phyloP scores from a whole-genome alignment of 75 land plant genomes.

The Picea glauca region DNA sequence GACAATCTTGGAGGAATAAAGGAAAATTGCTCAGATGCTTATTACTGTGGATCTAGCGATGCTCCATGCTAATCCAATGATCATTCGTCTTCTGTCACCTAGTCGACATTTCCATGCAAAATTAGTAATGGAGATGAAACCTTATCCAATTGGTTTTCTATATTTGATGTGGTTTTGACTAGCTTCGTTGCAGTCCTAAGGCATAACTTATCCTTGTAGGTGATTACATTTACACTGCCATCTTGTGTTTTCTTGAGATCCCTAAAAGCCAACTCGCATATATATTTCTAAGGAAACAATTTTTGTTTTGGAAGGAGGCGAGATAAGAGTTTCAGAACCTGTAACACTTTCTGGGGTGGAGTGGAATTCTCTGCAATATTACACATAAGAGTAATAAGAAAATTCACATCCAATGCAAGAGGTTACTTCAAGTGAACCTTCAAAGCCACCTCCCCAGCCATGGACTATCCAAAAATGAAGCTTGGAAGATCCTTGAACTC shows the following conservation, averaged over 20 bases:
- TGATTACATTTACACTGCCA: conserved; percentile 75
- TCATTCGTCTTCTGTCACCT: conserved; percentile 46
- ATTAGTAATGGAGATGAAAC: conserved; percentile 22
- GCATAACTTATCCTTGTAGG: conserved; percentile 60
- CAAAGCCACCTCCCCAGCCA: no score
- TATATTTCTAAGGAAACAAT: no score
- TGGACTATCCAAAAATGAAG: no score
- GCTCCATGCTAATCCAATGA: no score
- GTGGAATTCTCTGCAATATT: conserved; percentile 72
- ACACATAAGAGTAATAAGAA: conserved; percentile 94
- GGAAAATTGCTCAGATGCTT: no score
- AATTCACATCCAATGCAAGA: no score
- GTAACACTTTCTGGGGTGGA: conserved; percentile 30
- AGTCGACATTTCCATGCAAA: conserved; percentile 75
- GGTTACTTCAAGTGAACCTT: no score
- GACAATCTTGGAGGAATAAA: no score
- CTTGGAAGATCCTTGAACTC: no score
- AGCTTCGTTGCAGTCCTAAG: conserved; percentile 74
- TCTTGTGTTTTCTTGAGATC: conserved; percentile 55
- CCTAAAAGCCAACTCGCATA: conserved; percentile 57
- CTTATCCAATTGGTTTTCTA: conserved; percentile 61
- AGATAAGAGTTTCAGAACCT: no score
- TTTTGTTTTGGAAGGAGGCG: conserved; percentile 54
- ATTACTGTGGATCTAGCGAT: no score
- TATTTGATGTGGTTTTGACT: conserved; percentile 61